A percentile compares a stretch with the other conserved stretches of the same genome.
Conservation (phyloP, 2,329 filamentous ascomycete genomes). For the Epichloe aotearoae region DNA sequence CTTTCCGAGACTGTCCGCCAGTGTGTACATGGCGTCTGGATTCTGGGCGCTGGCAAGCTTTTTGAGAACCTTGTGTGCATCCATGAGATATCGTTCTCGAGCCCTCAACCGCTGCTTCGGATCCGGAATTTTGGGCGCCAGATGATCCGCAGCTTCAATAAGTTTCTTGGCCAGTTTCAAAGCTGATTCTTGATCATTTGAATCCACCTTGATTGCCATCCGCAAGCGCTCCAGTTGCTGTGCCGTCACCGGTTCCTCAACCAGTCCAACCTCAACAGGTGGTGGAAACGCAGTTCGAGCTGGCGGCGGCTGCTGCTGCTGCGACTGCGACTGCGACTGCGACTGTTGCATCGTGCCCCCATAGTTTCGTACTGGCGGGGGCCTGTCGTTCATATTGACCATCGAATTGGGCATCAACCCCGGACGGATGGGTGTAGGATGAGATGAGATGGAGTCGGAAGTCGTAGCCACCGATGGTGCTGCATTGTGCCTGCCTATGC, state of each 20-base stretch:
- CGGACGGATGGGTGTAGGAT: slow-evolving; percentile 49
- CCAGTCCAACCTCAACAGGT: neutral
- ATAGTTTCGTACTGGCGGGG: slow-evolving; percentile 46
- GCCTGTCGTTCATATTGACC: slow-evolving; percentile 41
- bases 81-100: slow-evolving; percentile 70
- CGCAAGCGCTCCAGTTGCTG: slow-evolving; percentile 68
- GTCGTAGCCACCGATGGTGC: slow-evolving; percentile 20
- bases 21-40: slow-evolving; percentile 80
- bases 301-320: slow-evolving; percentile 13
- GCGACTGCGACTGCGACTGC: slow-evolving; percentile 10
- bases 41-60: slow-evolving; percentile 66
- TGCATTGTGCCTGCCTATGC: slow-evolving; percentile 11
- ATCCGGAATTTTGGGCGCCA: slow-evolving; percentile 52
- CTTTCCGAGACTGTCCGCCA: slow-evolving; percentile 80
- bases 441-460: slow-evolving; percentile 39
- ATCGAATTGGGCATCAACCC: slow-evolving; percentile 48
- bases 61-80: slow-evolving; percentile 84
- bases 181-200: slow-evolving; percentile 57
- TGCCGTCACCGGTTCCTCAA: slow-evolving; percentile 49
- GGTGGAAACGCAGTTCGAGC: neutral
- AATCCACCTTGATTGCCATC: slow-evolving; percentile 53
- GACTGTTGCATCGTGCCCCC: slow-evolving; percentile 28
- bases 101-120: slow-evolving; percentile 61
- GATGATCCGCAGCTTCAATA: slow-evolving; percentile 67
- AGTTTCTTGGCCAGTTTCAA: slow-evolving; percentile 69